Percentiles rank a stretch among this genome's conserved stretches.
These are phyloP conservation scores for Leccinum solheimii DNA, from an alignment of 1,284 basidiomycete species.

Conservation along the genomic window DNA sequence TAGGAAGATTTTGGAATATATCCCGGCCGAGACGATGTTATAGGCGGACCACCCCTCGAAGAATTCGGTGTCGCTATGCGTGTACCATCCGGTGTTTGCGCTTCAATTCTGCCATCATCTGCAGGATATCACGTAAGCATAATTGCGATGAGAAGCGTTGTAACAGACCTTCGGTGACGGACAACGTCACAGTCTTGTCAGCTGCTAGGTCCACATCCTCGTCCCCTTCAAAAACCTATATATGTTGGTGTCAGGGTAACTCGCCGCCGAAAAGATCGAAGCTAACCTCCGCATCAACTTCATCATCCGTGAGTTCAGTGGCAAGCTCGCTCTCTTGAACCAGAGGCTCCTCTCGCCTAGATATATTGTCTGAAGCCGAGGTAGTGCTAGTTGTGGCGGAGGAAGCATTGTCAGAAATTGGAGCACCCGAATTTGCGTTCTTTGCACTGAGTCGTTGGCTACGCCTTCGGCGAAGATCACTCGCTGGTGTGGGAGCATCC, in stretches of 20 bases:
- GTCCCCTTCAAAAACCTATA: slow-evolving; percentile 67
- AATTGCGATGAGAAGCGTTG: not conserved
- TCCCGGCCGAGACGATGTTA: slow-evolving; percentile 41
- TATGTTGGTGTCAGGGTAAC: slow-evolving; percentile 5
- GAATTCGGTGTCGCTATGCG: slow-evolving; percentile 85
- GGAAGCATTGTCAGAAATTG: slow-evolving; percentile 25
- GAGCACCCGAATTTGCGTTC: slow-evolving; percentile 39
- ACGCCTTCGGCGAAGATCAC: slow-evolving; percentile 61
- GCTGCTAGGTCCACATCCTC: slow-evolving; percentile 68
- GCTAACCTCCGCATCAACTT: slow-evolving; percentile 69
- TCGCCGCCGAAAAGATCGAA: not conserved
- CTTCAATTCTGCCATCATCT: slow-evolving; percentile 91
- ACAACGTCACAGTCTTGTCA: slow-evolving; percentile 86
- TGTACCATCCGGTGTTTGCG: slow-evolving; percentile 95
- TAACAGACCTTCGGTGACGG: slow-evolving; percentile 72
- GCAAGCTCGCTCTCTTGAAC: slow-evolving; percentile 64
- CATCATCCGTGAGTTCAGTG: slow-evolving; percentile 77
- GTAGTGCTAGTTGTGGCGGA: slow-evolving; percentile 18
- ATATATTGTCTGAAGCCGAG: slow-evolving; percentile 20
- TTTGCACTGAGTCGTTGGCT: slow-evolving; percentile 84
- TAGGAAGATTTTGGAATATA: slow-evolving; percentile 72
- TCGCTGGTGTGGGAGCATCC: slow-evolving; percentile 34
- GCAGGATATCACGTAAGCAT: slow-evolving; percentile 11
- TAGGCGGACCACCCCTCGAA: slow-evolving; percentile 38
- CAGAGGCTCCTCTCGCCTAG: slow-evolving; percentile 48